Percentiles rank a stretch among this genome's conserved stretches.
Evolutionary conservation across 2,329 filamentous ascomycete species (phyloP).

Genomic region (Ophiocordyceps unilateralis): DNA sequence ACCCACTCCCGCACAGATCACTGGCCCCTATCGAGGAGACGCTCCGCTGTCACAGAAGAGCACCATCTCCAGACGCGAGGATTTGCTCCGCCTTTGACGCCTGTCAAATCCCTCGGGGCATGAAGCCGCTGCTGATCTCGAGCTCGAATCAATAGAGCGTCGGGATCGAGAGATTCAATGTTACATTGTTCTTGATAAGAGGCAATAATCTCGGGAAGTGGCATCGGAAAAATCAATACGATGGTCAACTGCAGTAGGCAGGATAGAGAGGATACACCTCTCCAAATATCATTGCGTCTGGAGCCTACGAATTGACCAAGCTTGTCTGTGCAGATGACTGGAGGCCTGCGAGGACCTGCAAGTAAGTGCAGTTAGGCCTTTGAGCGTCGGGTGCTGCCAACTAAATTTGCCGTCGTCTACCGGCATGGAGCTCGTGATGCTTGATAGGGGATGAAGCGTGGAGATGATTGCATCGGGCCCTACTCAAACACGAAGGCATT

Average conservation of each 20-base stretch:
- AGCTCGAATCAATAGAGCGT: neutral
- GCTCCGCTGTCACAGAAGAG: no score
- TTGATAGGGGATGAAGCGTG: neutral
- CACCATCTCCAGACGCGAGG: no score
- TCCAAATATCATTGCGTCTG: no score
- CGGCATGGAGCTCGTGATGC: neutral
- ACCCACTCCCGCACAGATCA: no score
- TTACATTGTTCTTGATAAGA: neutral
- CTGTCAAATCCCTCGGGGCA: neutral
- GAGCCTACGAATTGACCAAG: no score
- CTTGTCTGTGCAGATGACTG: neutral
- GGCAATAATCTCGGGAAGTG: neutral
- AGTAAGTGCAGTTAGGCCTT: no score
- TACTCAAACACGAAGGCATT: neutral
- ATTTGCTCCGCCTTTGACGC: no score
- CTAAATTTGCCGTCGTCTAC: neutral
- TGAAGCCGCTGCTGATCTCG: neutral
- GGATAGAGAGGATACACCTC: no score
- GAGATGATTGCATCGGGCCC: neutral
- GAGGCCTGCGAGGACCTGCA: neutral
- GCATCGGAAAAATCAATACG: neutral
- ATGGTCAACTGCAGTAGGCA: neutral
- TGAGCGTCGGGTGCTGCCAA: no score
- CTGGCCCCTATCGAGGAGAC: no score
- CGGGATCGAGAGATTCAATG: neutral